Evolutionary conservation across 2,329 filamentous ascomycete species (phyloP), one percentile per base, ranked within the genome.

Genomic region (Rutstroemia sp.): DNA sequence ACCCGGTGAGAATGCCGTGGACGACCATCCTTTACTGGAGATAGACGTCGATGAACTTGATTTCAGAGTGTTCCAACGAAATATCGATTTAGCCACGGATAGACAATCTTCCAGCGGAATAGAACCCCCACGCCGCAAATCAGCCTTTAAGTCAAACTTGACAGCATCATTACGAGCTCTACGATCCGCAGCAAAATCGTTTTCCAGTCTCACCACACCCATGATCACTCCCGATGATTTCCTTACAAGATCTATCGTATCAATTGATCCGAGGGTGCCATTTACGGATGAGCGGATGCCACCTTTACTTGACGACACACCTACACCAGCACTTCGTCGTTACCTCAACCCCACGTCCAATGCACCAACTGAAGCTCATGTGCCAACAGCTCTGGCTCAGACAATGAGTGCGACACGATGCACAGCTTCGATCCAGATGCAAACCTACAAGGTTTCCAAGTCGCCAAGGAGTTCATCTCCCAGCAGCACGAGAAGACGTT

Each of bases 361-460:
- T 49, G 70, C 73, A 6, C 76, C 75, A 18, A 71, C 76, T 39
- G 76, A 79, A 56, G 67, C 67, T 49, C 67, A 69, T 59, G 62
- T 70, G 27, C 63, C 62, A 27, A 54, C 65, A 56, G 72, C 68
- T 25, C 74, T 66, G 25, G 61, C 66, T n/a, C 67, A 67, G 59
- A 69, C 66, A 21, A 68, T 63, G 62, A 56, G 70, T 65, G 57
- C 68, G 68, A 71, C 74, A 58, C 72, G 73, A 52, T 86, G 80
- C 65, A 85, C 82, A 14, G 82, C 84, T 25, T 86, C 84, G 1
- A 87, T 87, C 58, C 83, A 87, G 67, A 86, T 87, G 83, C 82
- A 86, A 65, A 87, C 84, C 0, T 87, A 87, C 74, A 76, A 82
- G 37, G 56, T 63, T 37, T 70, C 64, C 27, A 62, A 62, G 37